Evolutionary conservation across 208 protist species (phyloP), one percentile per base, ranked within the genome.

Genomic region (Acanthamoeba rhysodes): DNA sequence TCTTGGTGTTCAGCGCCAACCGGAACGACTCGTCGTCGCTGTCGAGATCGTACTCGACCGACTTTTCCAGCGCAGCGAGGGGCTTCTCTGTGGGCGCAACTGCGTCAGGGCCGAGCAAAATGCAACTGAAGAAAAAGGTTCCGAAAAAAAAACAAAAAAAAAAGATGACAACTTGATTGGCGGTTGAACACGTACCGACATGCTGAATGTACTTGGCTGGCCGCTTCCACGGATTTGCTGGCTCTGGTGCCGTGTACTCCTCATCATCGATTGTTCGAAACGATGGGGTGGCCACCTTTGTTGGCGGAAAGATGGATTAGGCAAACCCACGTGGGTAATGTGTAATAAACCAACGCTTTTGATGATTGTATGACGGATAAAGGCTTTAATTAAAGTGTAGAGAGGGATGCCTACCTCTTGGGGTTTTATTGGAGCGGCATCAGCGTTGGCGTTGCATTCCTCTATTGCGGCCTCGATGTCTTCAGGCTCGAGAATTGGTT

Each of bases 21-120:
- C 55, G 24, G 55, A 66, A 90, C 53, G 41, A 24, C 50, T 90
- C 82, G 22, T 90, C 82, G 12, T 90, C 82, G 50, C 50, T 64
- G 48, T 90, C 82, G 18, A 90, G 55, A 24, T 90, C 82, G 32
- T 90, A 90, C 50, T 90, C 82, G 20, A 57, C 48, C 32, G 34
- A 66, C 55, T 34, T 90, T 50, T 90, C 82, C 82, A 90, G 24
- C 55, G 18, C 48, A 10, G 48, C 82, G 20, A 10, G 53, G 32
- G 82, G 7, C 32, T 90, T 90, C 6, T 57, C 82, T 90, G 55
- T 34, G 10, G 14, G 41, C 41, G 41, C 3, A 45, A 45, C 41
- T 45, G 41, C 41, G 41, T 45, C 41, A 45, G 41, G 41, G 41
- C 41, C 41, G 41, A 45, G 4, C 14, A 50, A 14, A 48, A n/a